These are phyloP conservation scores for Wickerhamiella brachini DNA, from an alignment of 805 yeast genomes.

Conservation along the genomic window DNA sequence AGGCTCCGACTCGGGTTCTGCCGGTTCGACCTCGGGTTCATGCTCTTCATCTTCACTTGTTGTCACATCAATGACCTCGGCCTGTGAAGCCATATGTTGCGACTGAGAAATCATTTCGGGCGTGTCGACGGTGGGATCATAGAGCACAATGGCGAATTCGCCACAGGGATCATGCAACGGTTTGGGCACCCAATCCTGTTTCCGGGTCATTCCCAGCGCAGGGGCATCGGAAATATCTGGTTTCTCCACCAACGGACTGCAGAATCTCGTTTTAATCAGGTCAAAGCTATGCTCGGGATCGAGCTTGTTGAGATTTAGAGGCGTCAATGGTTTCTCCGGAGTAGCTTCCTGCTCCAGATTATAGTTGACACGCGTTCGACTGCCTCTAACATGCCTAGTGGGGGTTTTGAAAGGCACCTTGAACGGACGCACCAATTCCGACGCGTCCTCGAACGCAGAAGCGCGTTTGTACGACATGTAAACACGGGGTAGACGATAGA, in stretches of 20 bases:
- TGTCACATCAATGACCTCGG: neutral
- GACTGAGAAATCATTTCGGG: slow-evolving; percentile 7
- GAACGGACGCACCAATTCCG: slow-evolving; percentile 4
- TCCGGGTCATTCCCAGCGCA: slow-evolving; percentile 69
- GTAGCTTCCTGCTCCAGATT: neutral
- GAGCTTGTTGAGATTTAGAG: neutral
- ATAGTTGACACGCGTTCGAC: slow-evolving; percentile 5
- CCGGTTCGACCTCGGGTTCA: neutral
- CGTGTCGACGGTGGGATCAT: slow-evolving; percentile 82
- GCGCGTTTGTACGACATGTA: slow-evolving; percentile 7
- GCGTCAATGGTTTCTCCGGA: slow-evolving; percentile 1
- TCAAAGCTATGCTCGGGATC: slow-evolving; percentile 1
- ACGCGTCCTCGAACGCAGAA: slow-evolving; percentile 1
- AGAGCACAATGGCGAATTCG: slow-evolving; percentile 85
- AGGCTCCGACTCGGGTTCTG: neutral
- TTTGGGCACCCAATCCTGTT: slow-evolving; percentile 57
- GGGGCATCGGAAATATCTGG: slow-evolving; percentile 35
- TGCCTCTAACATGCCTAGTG: slow-evolving; percentile 2
- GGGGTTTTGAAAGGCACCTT: slow-evolving; percentile 2
- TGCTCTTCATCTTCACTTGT: no score
- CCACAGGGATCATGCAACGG: slow-evolving; percentile 92
- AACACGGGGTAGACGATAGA: no score
- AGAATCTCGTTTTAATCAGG: slow-evolving; percentile 8
- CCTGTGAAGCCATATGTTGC: neutral
- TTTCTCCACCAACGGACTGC: slow-evolving; percentile 8